Percentiles rank a stretch among this genome's conserved stretches.
These are phyloP conservation scores for Trichocomaceae sp. DNA, from an alignment of 2,329 filamentous ascomycete genomes.

Conservation along the genomic window DNA sequence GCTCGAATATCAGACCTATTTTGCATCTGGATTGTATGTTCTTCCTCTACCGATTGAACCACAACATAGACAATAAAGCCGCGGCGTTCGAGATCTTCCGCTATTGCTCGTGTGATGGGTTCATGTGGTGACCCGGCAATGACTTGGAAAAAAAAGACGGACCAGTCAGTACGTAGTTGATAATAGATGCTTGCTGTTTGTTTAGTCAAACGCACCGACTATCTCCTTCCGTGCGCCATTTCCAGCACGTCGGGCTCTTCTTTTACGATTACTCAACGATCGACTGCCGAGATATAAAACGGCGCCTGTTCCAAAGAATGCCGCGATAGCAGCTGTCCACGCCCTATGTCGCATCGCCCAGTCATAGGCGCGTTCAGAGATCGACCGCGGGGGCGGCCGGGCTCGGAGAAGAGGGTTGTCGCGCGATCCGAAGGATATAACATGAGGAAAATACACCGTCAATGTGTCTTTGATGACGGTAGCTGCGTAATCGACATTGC, in stretches of 20 bases:
- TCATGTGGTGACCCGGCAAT: constrained; percentile 82
- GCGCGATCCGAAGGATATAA: constrained; percentile 51
- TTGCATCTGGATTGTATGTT: constrained; percentile 49
- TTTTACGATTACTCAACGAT: constrained; percentile 52
- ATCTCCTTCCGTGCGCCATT: constrained; percentile 87
- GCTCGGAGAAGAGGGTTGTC: constrained; percentile 18
- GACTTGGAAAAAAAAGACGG: constrained; percentile 46
- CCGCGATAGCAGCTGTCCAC: constrained; percentile 62
- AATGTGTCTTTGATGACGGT: constrained; percentile 62
- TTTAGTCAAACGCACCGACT: constrained; percentile 42
- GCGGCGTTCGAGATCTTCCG: constrained; percentile 78
- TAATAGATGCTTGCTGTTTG: too few species aligned
- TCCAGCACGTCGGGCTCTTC: constrained; percentile 68
- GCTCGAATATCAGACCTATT: constrained; percentile 75
- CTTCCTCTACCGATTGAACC: constrained; percentile 38
- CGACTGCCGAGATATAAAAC: constrained; percentile 57
- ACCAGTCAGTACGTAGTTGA: constrained; percentile 10
- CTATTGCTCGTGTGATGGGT: constrained; percentile 73
- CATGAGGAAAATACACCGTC: constrained; percentile 60
- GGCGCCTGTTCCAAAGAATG: constrained; percentile 61
- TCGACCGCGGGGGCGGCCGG: constrained; percentile 35
- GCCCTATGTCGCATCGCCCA: constrained; percentile 71
- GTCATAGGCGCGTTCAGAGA: constrained; percentile 54
- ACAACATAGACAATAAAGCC: constrained; percentile 89
- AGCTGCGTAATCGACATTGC: constrained; percentile 71